These are phyloP conservation scores for Ophiostoma fasciatum DNA, from an alignment of 2,329 filamentous ascomycete genomes.

Conservation along the genomic window DNA sequence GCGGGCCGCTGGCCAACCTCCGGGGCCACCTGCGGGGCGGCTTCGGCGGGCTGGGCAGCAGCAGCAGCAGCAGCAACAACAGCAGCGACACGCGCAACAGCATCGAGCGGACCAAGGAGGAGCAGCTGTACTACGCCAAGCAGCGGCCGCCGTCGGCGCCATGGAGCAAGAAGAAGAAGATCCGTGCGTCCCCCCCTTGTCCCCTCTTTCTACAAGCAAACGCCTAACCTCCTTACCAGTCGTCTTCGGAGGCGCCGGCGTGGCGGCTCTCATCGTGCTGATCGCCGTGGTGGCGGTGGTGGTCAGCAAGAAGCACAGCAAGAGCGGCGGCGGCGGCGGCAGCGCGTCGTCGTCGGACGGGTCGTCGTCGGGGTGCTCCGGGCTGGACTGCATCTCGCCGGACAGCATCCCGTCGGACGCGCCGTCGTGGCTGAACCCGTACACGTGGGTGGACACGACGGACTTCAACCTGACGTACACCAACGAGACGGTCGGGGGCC, in stretches of 20 bases:
- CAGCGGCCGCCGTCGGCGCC: conserved; percentile 15
- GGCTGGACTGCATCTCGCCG: conserved; percentile 36
- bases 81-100: conserved; percentile 27
- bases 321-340: conserved; percentile 9
- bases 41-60: conserved; percentile 28
- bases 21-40: conserved; percentile 23
- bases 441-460: conserved; percentile 75
- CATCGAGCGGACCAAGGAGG: conserved; percentile 35
- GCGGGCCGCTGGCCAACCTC: neutral
- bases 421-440: conserved; percentile 74
- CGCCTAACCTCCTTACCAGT: conserved; percentile 21
- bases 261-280: conserved; percentile 45
- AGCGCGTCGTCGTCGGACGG: conserved; percentile 16
- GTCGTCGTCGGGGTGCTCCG: conserved; percentile 22
- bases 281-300: conserved; percentile 55
- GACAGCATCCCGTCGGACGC: conserved; percentile 46
- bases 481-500: conserved; percentile 62
- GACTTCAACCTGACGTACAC: conserved; percentile 96
- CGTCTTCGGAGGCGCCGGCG: conserved; percentile 38
- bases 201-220: neutral
- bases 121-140: conserved; percentile 23
- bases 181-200: conserved; percentile 31
- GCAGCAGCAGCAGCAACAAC: conserved; percentile 34
- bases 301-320: conserved; percentile 41
- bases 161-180: conserved; percentile 38